A percentile compares a stretch with the other conserved stretches of the same genome.
These are phyloP conservation scores for Cystoisospora suis DNA, from an alignment of 169 alveolate genomes.

Conservation along the genomic window DNA sequence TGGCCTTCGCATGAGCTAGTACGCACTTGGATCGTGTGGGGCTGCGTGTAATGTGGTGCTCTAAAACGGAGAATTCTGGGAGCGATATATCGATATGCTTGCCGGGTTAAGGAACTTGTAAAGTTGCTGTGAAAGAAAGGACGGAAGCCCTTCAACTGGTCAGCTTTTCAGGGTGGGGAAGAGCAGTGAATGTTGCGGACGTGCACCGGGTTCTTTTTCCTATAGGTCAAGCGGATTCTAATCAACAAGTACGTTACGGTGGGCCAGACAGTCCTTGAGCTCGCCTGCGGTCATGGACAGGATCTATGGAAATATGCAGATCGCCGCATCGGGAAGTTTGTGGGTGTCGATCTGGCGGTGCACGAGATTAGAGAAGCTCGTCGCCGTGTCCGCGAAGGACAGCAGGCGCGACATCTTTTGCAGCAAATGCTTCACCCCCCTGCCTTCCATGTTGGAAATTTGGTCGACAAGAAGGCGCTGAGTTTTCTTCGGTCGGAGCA, in stretches of 20 bases:
- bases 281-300: conserved; percentile 83
- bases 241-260: conserved; percentile 57
- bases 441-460: conserved; percentile 70
- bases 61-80: too few relatives aligned
- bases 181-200: too few relatives aligned
- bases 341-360: conserved; percentile 79
- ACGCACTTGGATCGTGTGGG: too few relatives aligned
- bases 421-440: conserved; percentile 62
- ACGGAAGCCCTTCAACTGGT: too few relatives aligned
- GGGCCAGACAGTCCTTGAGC: conserved; percentile 70
- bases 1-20: too few relatives aligned
- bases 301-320: conserved; percentile 71
- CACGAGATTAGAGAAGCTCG: conserved; percentile 78
- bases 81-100: too few relatives aligned
- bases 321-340: conserved; percentile 29
- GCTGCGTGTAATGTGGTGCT: too few relatives aligned
- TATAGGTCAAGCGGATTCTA: conserved; percentile 66
- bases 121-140: too few relatives aligned
- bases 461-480: conserved; percentile 37
- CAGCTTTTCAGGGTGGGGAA: too few relatives aligned
- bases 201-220: too few relatives aligned
- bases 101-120: too few relatives aligned
- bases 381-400: conserved; percentile 61
- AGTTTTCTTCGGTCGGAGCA: not conserved
- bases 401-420: conserved; percentile 18